These are phyloP conservation scores for Claviceps purpurea DNA, from an alignment of 2,329 filamentous ascomycete species.

Conservation along the genomic window DNA sequence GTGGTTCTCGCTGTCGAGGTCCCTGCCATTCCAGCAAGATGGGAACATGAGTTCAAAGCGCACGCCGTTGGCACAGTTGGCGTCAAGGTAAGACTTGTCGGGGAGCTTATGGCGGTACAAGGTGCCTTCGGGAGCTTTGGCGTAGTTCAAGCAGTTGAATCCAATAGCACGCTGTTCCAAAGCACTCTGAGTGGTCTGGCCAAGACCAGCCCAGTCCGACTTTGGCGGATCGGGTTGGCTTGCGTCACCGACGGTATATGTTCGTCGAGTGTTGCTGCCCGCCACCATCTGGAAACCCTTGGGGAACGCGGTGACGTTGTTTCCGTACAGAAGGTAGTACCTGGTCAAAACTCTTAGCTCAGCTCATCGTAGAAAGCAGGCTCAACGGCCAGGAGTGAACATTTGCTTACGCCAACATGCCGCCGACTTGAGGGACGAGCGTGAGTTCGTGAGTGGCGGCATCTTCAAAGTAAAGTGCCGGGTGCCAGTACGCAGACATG, in stretches of 20 bases:
- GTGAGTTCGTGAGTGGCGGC: slow-evolving; percentile 48
- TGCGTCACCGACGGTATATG: slow-evolving; percentile 56
- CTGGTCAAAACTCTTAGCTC: slow-evolving; percentile 24
- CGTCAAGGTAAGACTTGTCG: slow-evolving; percentile 65
- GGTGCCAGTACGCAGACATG: slow-evolving; percentile 81
- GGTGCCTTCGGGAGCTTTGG: slow-evolving; percentile 49
- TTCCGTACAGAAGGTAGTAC: slow-evolving; percentile 68
- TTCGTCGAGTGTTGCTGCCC: slow-evolving; percentile 53
- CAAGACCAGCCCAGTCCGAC: slow-evolving; percentile 52
- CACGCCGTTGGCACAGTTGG: slow-evolving; percentile 68
- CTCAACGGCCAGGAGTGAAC: background rate
- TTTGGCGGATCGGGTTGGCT: slow-evolving; percentile 50
- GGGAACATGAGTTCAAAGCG: slow-evolving; percentile 80
- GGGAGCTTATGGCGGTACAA: slow-evolving; percentile 74
- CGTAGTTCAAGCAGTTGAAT: slow-evolving; percentile 92
- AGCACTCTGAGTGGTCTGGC: slow-evolving; percentile 51
- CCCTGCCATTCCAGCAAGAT: slow-evolving; percentile 69
- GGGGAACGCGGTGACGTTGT: slow-evolving; percentile 62
- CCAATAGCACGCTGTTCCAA: slow-evolving; percentile 73
- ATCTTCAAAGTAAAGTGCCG: slow-evolving; percentile 65
- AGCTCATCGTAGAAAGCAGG: background rate
- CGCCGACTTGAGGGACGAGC: slow-evolving; percentile 60
- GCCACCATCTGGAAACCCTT: slow-evolving; percentile 70
- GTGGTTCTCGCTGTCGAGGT: slow-evolving; percentile 41
- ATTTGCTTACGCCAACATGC: slow-evolving; percentile 66